A percentile compares a stretch with the other conserved stretches of the same genome.
These are phyloP conservation scores for Dacryopinax spathularia DNA, from an alignment of 768 basidiomycete species.

Conservation along the genomic window DNA sequence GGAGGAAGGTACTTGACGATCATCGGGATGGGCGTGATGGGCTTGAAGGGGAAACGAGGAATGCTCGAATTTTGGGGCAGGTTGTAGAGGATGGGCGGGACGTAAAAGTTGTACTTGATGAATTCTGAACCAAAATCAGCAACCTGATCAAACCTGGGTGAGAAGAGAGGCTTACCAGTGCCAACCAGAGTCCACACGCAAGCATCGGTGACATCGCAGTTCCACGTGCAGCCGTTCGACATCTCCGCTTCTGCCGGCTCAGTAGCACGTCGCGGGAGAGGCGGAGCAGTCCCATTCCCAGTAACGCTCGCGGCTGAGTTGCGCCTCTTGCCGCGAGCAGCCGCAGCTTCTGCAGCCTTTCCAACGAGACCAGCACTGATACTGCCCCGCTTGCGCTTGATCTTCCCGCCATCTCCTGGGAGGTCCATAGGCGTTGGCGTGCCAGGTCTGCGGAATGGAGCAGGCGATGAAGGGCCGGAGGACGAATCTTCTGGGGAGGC, in stretches of 20 bases:
- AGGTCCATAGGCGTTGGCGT: background rate
- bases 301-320: background rate
- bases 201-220: slow-evolving; percentile 83
- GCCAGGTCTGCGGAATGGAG: background rate
- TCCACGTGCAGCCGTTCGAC: slow-evolving; percentile 70
- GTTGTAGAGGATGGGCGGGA: slow-evolving; percentile 74
- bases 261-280: background rate
- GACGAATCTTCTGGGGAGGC: background rate
- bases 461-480: background rate
- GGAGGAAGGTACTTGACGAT: slow-evolving; percentile 86
- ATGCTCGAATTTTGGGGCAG: slow-evolving; percentile 35
- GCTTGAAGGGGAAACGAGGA: slow-evolving; percentile 61
- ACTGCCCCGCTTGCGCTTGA: slow-evolving; percentile 7
- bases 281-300: background rate
- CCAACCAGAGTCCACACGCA: slow-evolving; percentile 92
- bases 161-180: slow-evolving; percentile 42
- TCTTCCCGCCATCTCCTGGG: slow-evolving; percentile 10
- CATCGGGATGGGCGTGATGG: slow-evolving; percentile 71
- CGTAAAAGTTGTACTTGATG: slow-evolving; percentile 86
- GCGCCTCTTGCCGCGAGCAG: background rate
- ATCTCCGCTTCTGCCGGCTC: background rate
- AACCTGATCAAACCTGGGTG: slow-evolving; percentile 12
- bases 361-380: background rate
- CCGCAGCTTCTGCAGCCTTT: background rate
- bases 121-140: slow-evolving; percentile 40